Base-by-base conservation (phyloP, 495 filamentous ascomycete species). In the Aspergillus haitiensis region DNA sequence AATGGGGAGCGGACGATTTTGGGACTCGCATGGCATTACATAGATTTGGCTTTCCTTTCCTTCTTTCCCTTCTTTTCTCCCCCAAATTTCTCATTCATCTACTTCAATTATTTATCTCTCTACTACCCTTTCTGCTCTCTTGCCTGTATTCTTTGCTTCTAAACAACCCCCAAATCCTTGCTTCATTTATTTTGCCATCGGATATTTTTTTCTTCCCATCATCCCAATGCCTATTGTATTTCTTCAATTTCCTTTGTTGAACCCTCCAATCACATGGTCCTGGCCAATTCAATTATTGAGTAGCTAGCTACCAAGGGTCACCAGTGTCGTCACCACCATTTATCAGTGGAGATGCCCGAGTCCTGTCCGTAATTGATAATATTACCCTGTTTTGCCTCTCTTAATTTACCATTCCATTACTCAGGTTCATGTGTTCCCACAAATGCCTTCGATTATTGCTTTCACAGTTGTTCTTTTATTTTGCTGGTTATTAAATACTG, bases 11-110 rank as follows among this genome's bases (percentile, higher is more conserved):
- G 67, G 70, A 71, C 69, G 67, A 72, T 69, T 75, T 73, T 78
- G 70, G 72, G 70, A 72, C 65, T 75, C 69, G 72, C 75, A 75
- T 75, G 73, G 73, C 72, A 76, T 75, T 74, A 73, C 71, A 78
- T 78, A 76, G 72, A 78, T 70, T 67, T 69, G 73, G 68, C 67
- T 75, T 71, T 71, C 71, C 63, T 73, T 72, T 75, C 59, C 55
- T 53, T 46, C 21, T 58, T 60, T 55, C 34, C 49, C 51, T 54
- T 52, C 58, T 55, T 68, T 55, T 54, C 55, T 54, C 40, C 50
- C 36, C 36, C 50, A 15, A 31, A 16, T 55, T 62, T 16, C 58
- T 53, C 15, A 45, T 55, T 50, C 39, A 58, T 47, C 44, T 44
- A 48, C 45, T 44, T 46, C 18, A 52, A 45, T 50, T 48, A 57